phyloP scores from a whole-genome alignment of 768 basidiomycete genomes.

The Galerina sulciceps region DNA sequence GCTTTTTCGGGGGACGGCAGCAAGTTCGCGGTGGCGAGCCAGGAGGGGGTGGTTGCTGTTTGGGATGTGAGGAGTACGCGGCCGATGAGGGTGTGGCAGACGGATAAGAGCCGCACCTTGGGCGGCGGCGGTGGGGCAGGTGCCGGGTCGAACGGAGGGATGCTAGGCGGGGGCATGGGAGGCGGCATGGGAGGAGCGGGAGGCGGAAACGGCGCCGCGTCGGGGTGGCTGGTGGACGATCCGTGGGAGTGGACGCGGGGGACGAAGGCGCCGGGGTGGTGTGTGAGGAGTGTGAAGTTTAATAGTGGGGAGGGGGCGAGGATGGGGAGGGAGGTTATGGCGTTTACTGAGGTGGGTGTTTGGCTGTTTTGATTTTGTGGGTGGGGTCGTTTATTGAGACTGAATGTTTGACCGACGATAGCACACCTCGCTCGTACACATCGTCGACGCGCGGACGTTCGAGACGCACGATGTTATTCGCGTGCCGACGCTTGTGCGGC shows the following conservation, averaged over 20 bases:
- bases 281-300: conserved; percentile 87
- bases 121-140: conserved; percentile 4
- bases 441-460: conserved; percentile 88
- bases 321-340: conserved; percentile 74
- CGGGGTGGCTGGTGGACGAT: conserved; percentile 58
- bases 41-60: conserved; percentile 79
- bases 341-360: conserved; percentile 81
- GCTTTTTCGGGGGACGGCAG: conserved; percentile 76
- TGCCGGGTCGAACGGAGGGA: conserved; percentile 8
- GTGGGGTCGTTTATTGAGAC: neutral
- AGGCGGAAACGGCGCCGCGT: neutral
- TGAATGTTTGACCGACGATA: neutral
- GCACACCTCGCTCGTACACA: conserved; percentile 83
- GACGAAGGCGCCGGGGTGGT: conserved; percentile 76
- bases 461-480: conserved; percentile 73
- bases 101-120: conserved; percentile 42
- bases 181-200: neutral
- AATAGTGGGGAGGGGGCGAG: conserved; percentile 47
- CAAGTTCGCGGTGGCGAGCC: conserved; percentile 84
- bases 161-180: conserved; percentile 23
- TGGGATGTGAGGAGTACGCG: conserved; percentile 79
- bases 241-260: conserved; percentile 72
- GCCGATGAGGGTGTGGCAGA: conserved; percentile 71
- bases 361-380: neutral
- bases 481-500: conserved; percentile 44